Conservation (phyloP, 2,329 filamentous ascomycete species). For the Drechslerella stenobrocha region DNA sequence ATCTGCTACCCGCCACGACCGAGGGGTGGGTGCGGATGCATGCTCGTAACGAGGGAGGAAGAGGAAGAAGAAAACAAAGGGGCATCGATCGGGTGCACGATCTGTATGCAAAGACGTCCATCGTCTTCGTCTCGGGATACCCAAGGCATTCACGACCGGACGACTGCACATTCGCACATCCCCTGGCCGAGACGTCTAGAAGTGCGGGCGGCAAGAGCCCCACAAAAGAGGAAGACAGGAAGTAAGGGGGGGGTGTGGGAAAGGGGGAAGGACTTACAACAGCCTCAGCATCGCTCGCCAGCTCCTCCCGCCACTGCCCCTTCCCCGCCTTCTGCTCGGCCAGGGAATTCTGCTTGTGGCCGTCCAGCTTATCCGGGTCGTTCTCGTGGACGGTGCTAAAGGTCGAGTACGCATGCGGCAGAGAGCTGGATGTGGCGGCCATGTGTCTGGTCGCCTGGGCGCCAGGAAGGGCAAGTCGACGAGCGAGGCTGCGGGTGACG, state of each 20-base stretch:
- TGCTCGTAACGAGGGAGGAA: background rate
- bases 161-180: too few relatives aligned
- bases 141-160: too few relatives aligned
- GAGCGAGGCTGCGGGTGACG: slow-evolving; percentile 2
- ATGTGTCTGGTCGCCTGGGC: slow-evolving; percentile 3
- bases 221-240: background rate
- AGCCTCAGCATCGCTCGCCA: slow-evolving; percentile 79
- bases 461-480: slow-evolving; percentile 9
- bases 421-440: background rate
- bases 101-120: too few relatives aligned
- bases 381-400: slow-evolving; percentile 56
- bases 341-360: slow-evolving; percentile 66
- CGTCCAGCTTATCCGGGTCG: slow-evolving; percentile 63
- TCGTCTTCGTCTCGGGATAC: too few relatives aligned
- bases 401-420: slow-evolving; percentile 9
- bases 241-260: background rate
- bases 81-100: too few relatives aligned
- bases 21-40: background rate
- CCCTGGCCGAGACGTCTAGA: too few relatives aligned
- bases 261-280: slow-evolving; percentile 60
- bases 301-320: slow-evolving; percentile 74
- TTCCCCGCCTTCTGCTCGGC: slow-evolving; percentile 62
- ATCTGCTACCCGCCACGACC: too few relatives aligned
- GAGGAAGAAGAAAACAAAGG: background rate
- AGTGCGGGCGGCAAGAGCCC: too few relatives aligned